These are phyloP conservation scores for Trypanosoma theileri DNA, from an alignment of 208 protist genomes.

Conservation along the genomic window DNA sequence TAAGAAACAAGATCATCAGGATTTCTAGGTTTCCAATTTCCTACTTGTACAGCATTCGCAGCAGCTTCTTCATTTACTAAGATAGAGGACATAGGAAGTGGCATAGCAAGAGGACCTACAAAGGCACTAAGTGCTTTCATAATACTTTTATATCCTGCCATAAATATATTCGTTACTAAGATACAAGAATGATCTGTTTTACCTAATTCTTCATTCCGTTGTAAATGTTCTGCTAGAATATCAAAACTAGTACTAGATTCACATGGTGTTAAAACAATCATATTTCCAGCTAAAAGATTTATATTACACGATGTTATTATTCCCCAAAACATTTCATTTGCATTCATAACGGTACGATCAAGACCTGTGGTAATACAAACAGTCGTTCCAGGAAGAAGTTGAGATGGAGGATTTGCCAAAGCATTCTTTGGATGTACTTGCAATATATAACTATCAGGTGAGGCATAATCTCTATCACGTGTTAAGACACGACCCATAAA, in stretches of 20 bases:
- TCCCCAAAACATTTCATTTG: slow-evolving; percentile 85
- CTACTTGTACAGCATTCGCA: neutral
- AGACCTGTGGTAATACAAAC: slow-evolving; percentile 78
- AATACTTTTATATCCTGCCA: slow-evolving; percentile 81
- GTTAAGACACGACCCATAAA: slow-evolving; percentile 75
- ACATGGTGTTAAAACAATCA: slow-evolving; percentile 73
- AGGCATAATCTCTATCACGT: slow-evolving; percentile 68
- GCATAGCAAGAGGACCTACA: slow-evolving; percentile 82
- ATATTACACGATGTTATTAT: slow-evolving; percentile 67
- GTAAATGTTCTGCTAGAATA: slow-evolving; percentile 52
- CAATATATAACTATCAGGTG: slow-evolving; percentile 73
- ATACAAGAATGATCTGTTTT: slow-evolving; percentile 58
- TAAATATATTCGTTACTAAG: slow-evolving; percentile 80
- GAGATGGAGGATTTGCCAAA: slow-evolving; percentile 41
- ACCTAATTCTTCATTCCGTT: slow-evolving; percentile 62
- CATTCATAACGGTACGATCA: slow-evolving; percentile 40
- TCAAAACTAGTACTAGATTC: slow-evolving; percentile 54
- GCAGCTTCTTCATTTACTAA: slow-evolving; percentile 42
- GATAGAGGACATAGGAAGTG: slow-evolving; percentile 58
- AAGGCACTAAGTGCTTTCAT: slow-evolving; percentile 74
- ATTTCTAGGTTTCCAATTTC: slow-evolving; percentile 10
- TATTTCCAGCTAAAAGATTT: slow-evolving; percentile 42
- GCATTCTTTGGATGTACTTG: slow-evolving; percentile 61
- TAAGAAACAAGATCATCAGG: slow-evolving; percentile 44
- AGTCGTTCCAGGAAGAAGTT: slow-evolving; percentile 72